Percentiles rank a stretch among this genome's conserved stretches.
Evolutionary conservation across 352 stramenopile genomes (phyloP).

Genomic region (Pythium biforme): DNA sequence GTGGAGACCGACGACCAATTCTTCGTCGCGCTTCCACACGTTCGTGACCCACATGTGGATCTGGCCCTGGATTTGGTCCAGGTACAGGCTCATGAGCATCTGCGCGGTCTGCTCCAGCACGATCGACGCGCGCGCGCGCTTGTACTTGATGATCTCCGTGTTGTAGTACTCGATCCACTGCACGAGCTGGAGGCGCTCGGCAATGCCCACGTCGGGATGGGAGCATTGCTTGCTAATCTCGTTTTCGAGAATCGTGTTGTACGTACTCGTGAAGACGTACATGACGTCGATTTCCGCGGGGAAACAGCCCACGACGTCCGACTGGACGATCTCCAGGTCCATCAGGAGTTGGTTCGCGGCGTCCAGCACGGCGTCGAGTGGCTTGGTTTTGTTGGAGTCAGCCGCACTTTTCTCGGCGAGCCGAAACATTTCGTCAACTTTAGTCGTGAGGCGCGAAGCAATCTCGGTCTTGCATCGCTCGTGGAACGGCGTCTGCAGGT

Average conservation of each 20-base stretch:
- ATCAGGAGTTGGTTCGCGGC: slow-evolving; percentile 75
- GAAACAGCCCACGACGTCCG: slow-evolving; percentile 70
- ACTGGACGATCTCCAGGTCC: slow-evolving; percentile 76
- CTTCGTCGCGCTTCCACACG: slow-evolving; percentile 81
- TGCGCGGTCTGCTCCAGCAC: slow-evolving; percentile 67
- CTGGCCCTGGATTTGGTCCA: slow-evolving; percentile 75
- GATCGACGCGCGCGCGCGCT: slow-evolving; percentile 60
- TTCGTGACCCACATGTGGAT: slow-evolving; percentile 86
- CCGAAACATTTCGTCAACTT: slow-evolving; percentile 65
- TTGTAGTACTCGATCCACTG: slow-evolving; percentile 91
- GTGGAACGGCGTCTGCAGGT: slow-evolving; percentile 44
- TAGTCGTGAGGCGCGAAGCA: slow-evolving; percentile 45
- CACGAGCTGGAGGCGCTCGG: slow-evolving; percentile 73
- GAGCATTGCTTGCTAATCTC: slow-evolving; percentile 65
- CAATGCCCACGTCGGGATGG: slow-evolving; percentile 62
- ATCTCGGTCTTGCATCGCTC: slow-evolving; percentile 70
- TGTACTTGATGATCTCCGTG: slow-evolving; percentile 83
- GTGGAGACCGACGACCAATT: slow-evolving; percentile 51
- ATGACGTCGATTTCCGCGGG: slow-evolving; percentile 76
- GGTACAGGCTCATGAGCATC: slow-evolving; percentile 70
- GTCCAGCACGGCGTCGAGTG: slow-evolving; percentile 58
- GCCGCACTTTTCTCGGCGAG: slow-evolving; percentile 52
- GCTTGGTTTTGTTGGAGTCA: slow-evolving; percentile 47
- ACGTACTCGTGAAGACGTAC: slow-evolving; percentile 74
- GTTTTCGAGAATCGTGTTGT: slow-evolving; percentile 68